A percentile compares a stretch with the other conserved stretches of the same genome.
Evolutionary conservation across 2,329 filamentous ascomycete genomes (phyloP).

Genomic region (Lecanicillium sp.): DNA sequence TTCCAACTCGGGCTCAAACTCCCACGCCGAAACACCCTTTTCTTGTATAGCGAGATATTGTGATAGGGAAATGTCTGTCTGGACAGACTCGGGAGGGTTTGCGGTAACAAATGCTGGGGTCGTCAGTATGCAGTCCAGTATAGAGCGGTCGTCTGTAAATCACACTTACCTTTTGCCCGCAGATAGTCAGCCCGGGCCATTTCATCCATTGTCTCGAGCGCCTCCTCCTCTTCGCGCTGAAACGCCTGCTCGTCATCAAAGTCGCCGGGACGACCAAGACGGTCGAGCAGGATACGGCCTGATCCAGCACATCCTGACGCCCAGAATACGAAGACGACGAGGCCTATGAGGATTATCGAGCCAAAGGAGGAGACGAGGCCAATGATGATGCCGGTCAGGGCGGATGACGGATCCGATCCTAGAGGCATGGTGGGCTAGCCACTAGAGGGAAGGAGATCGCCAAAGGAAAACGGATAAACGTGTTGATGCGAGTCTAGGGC

Average conservation of each 20-base stretch:
- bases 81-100: conserved; percentile 89
- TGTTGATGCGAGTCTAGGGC: no score
- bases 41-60: conserved; percentile 98
- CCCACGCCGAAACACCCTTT: conserved; percentile 99
- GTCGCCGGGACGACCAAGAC: conserved; percentile 86
- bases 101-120: conserved; percentile 77
- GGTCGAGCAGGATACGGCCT: conserved; percentile 86
- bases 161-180: conserved; percentile 75
- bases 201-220: conserved; percentile 92
- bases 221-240: conserved; percentile 86
- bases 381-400: conserved; percentile 76
- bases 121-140: not conserved
- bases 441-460: no score
- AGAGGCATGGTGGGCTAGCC: conserved; percentile 18
- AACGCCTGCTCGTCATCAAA: conserved; percentile 98
- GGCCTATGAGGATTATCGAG: conserved; percentile 74
- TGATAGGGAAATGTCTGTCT: conserved; percentile 94
- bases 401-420: conserved; percentile 30
- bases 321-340: conserved; percentile 88
- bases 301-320: conserved; percentile 61
- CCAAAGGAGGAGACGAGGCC: conserved; percentile 91
- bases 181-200: conserved; percentile 83
- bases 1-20: conserved; percentile 97
- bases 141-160: not conserved
- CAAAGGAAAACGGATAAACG: no score